phyloP scores from a whole-genome alignment of 1,284 basidiomycete species.

The Apiotrichum akiyoshidainum region DNA sequence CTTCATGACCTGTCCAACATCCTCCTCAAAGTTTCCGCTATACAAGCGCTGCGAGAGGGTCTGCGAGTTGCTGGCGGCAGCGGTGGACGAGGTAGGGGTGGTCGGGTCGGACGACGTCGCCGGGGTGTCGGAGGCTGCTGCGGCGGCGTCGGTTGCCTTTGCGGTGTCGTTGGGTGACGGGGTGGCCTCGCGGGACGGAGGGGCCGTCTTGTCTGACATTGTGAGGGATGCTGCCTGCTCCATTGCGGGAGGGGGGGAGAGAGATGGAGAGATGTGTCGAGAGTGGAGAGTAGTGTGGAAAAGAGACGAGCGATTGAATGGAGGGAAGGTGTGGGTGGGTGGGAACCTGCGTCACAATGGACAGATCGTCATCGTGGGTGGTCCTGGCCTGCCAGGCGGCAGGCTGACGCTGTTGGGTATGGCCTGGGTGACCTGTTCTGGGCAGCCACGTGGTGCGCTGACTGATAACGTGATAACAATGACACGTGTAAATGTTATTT shows the following conservation, averaged over 20 bases:
- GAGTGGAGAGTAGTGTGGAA: background rate
- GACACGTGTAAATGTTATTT: too few species aligned
- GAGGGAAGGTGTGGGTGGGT: background rate
- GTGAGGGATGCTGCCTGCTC: slow-evolving; percentile 21
- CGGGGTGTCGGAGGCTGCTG: background rate
- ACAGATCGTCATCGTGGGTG: too few species aligned
- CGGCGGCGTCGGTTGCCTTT: background rate
- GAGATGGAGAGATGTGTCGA: background rate
- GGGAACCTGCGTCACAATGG: too few species aligned
- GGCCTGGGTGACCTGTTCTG: too few species aligned
- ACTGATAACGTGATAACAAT: too few species aligned
- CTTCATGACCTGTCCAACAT: slow-evolving; percentile 79
- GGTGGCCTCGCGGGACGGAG: slow-evolving; percentile 11
- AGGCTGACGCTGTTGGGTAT: too few species aligned
- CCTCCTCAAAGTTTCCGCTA: slow-evolving; percentile 62
- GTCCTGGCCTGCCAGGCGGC: too few species aligned
- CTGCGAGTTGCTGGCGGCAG: background rate
- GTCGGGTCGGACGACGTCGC: background rate
- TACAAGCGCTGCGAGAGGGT: slow-evolving; percentile 24
- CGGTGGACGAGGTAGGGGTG: background rate
- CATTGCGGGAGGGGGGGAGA: slow-evolving; percentile 5
- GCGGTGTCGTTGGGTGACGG: background rate
- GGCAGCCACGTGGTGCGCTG: too few species aligned
- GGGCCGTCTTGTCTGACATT: slow-evolving; percentile 17
- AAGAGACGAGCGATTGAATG: background rate